Evolutionary conservation across 805 yeast genomes (phyloP).

Genomic region (Ogataea methylovora): DNA sequence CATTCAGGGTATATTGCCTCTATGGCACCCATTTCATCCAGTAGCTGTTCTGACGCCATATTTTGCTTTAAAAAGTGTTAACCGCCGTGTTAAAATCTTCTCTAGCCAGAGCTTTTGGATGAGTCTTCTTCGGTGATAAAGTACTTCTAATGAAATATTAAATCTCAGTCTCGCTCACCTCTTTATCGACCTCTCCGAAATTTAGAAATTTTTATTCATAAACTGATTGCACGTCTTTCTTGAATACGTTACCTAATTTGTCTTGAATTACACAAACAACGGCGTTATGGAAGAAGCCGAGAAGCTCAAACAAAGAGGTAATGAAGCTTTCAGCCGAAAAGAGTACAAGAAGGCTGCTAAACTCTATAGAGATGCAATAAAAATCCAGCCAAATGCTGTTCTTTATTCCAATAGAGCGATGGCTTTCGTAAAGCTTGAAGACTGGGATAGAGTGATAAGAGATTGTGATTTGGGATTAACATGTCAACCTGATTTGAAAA

Average conservation of each 20-base stretch:
- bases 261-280: slow-evolving; percentile 5
- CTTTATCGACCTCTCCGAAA: too few species aligned
- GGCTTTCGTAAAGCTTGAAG: slow-evolving; percentile 45
- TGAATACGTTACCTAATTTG: too few species aligned
- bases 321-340: slow-evolving; percentile 37
- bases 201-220: too few species aligned
- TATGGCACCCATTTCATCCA: slow-evolving; percentile 74
- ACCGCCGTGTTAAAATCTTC: too few species aligned
- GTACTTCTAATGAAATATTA: too few species aligned
- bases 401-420: slow-evolving; percentile 64
- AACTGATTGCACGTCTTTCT: too few species aligned
- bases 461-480: slow-evolving; percentile 45
- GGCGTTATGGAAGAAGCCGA: slow-evolving; percentile 12
- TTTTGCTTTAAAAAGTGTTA: neutral
- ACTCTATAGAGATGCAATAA: slow-evolving; percentile 49
- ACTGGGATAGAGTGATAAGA: slow-evolving; percentile 40
- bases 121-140: too few species aligned
- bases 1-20: slow-evolving; percentile 81
- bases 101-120: too few species aligned
- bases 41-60: slow-evolving; percentile 38
- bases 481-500: slow-evolving; percentile 18
- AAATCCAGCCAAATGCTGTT: slow-evolving; percentile 44
- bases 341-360: slow-evolving; percentile 44
- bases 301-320: slow-evolving; percentile 39
- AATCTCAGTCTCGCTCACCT: too few species aligned